These are phyloP conservation scores for Hortaea werneckii DNA, from an alignment of 2,329 filamentous ascomycete genomes.

Conservation along the genomic window DNA sequence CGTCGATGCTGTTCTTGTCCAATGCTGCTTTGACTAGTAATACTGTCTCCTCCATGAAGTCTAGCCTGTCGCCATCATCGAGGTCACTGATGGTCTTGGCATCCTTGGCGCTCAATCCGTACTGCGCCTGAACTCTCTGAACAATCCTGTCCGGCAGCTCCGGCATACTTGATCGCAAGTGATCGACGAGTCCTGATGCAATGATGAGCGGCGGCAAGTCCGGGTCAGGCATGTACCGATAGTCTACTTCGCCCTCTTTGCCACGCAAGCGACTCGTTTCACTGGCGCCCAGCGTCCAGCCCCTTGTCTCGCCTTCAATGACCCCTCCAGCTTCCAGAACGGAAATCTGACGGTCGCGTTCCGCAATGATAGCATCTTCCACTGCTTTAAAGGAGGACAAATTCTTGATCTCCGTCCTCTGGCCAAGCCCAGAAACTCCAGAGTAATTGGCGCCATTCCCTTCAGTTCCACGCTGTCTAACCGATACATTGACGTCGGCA, in stretches of 20 bases:
- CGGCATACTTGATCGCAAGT: slow-evolving; percentile 55
- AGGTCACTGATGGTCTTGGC: slow-evolving; percentile 68
- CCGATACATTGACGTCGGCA: slow-evolving; percentile 91
- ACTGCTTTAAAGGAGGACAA: slow-evolving; percentile 89
- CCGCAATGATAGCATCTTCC: slow-evolving; percentile 86
- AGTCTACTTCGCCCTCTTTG: slow-evolving; percentile 96
- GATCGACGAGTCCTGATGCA: slow-evolving; percentile 54
- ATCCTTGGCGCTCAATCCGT: slow-evolving; percentile 68
- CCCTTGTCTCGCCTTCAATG: slow-evolving; percentile 78
- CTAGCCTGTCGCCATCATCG: slow-evolving; percentile 66
- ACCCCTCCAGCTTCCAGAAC: slow-evolving; percentile 65
- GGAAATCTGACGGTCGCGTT: slow-evolving; percentile 77
- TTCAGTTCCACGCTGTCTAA: slow-evolving; percentile 45
- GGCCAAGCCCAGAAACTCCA: slow-evolving; percentile 58
- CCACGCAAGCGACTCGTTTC: slow-evolving; percentile 74
- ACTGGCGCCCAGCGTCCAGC: slow-evolving; percentile 78
- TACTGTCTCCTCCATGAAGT: slow-evolving; percentile 69
- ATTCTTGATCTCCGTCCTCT: slow-evolving; percentile 95
- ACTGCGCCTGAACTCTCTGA: slow-evolving; percentile 46
- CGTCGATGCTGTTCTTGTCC: slow-evolving; percentile 13
- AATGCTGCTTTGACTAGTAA: slow-evolving; percentile 32
- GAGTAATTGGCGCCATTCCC: slow-evolving; percentile 40
- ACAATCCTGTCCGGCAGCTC: slow-evolving; percentile 56
- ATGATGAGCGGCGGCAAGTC: slow-evolving; percentile 76
- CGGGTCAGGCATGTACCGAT: slow-evolving; percentile 96